A percentile compares a stretch with the other conserved stretches of the same genome.
Conservation (phyloP, 768 basidiomycete species). For the Tricholoma sp. region DNA sequence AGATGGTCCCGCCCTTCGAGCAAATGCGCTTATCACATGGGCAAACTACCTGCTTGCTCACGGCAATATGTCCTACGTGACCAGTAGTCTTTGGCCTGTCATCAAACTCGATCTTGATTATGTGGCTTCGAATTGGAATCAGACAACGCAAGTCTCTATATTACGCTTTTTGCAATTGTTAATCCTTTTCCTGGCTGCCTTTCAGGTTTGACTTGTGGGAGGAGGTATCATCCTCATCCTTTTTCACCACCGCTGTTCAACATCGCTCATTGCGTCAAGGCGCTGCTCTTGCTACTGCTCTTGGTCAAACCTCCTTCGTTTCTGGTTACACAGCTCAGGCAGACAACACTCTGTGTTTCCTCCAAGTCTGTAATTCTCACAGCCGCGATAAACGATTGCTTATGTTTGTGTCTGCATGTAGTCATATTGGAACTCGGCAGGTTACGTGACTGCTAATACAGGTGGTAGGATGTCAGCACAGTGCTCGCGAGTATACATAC, state of each 20-base stretch:
- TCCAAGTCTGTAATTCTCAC: constrained; percentile 57
- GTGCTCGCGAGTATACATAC: constrained; percentile 72
- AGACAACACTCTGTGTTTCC: constrained; percentile 62
- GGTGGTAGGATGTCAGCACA: constrained; percentile 70
- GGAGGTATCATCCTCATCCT: constrained; percentile 66
- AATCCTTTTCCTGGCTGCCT: constrained; percentile 24
- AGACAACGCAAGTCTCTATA: constrained; percentile 34
- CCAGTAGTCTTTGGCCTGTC: constrained; percentile 59
- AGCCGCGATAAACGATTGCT: not conserved
- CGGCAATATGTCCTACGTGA: constrained; percentile 42
- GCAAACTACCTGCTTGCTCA: constrained; percentile 55
- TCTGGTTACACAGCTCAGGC: constrained; percentile 55
- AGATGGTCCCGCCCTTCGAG: constrained; percentile 73
- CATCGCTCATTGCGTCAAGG: constrained; percentile 73
- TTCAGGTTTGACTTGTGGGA: constrained; percentile 72
- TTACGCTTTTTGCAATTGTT: not conserved
- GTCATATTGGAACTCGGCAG: constrained; percentile 69
- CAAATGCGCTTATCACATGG: constrained; percentile 62
- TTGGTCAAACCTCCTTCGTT: constrained; percentile 47
- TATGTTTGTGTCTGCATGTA: constrained; percentile 21
- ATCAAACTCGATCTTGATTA: constrained; percentile 75
- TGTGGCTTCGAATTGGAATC: constrained; percentile 63
- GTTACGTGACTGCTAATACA: constrained; percentile 72
- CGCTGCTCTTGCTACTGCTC: constrained; percentile 49
- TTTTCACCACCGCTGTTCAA: constrained; percentile 79